Evolutionary conservation across 129 eudicot species (phyloP), one percentile per base, ranked within the genome.

Genomic region (Flaveria trinervia): DNA sequence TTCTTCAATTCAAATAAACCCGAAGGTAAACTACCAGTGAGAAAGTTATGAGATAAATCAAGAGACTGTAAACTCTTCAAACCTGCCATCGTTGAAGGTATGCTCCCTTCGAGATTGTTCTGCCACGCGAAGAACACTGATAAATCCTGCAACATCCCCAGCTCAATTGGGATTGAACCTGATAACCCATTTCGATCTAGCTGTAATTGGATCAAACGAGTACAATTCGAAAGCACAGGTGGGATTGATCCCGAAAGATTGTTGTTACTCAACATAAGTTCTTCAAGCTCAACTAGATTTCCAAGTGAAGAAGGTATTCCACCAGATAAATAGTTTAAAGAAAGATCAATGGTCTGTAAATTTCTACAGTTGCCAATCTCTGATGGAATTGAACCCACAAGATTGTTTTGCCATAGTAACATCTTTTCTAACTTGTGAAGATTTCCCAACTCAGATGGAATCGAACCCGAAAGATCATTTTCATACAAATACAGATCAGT

Each of bases 251-350:
- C 97, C 0, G 97, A 85, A 20, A 92, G 55, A 71, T 87, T 89
- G 86, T 92, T 92, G 84, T 90, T 89, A 70, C 92, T 92, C 16
- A 92, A 62, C 97, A 92, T 92, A 71, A 92, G 52, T 54, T 92
- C 97, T 81, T 92, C 86, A 26, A 92, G 89, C 43, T 78, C 71
- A 9, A 81, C 59, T 0, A 92, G 75, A 68, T 89, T 87, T 13
- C 97, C 91, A 39, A 92, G 65, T 33, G 96, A 87, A 73, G 23
- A 74, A 54, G 97, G 97, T 17, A 92, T 85, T 16, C 68, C 77
- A 18, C 96, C 97, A 3, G 89, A 80, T 28, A 92, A 57, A 59
- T 72, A 87, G 62, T 92, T 92, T 33, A 89, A 33, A 18, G 97
- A 92, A 39, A 92, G 74, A 83, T 92, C 97, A 12, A 87, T 57